These are phyloP conservation scores for Setaria italica DNA, from an alignment of 202 grass and related monocot genomes.

Conservation along the genomic window DNA sequence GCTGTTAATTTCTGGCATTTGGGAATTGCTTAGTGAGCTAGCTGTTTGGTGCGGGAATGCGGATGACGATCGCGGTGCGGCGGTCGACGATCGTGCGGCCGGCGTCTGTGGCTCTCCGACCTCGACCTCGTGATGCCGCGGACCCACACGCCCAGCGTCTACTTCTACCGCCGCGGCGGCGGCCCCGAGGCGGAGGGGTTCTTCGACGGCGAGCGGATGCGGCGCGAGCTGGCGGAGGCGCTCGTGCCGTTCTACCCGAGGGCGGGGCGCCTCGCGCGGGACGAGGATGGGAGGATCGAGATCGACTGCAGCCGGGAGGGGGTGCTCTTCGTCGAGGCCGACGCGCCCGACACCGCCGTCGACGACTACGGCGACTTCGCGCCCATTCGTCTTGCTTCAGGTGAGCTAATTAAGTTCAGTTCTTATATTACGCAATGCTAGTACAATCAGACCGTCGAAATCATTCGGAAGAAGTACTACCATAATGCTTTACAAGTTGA, in stretches of 20 bases:
- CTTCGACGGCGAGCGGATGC: constrained; percentile 62
- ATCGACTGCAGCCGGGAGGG: constrained; percentile 76
- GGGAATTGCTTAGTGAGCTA: neutral
- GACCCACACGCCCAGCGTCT: constrained; percentile 78
- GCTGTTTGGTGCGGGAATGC: constrained; percentile 6
- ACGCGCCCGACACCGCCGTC: constrained; percentile 48
- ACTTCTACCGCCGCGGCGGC: constrained; percentile 62
- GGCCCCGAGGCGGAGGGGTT: constrained; percentile 26
- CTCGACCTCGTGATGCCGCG: constrained; percentile 68
- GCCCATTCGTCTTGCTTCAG: neutral
- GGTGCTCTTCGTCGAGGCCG: constrained; percentile 84
- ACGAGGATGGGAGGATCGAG: constrained; percentile 76
- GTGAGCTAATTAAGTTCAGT: too few species aligned
- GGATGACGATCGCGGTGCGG: constrained; percentile 53
- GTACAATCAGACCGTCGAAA: too few species aligned
- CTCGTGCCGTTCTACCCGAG: constrained; percentile 87
- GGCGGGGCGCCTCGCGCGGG: constrained; percentile 64
- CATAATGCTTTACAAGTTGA: too few species aligned
- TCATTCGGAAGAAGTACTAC: too few species aligned
- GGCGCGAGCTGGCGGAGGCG: constrained; percentile 55
- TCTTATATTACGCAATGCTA: too few species aligned
- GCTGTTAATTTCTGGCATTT: neutral
- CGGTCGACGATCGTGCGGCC: constrained; percentile 69
- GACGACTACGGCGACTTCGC: constrained; percentile 82
- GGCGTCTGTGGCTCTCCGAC: constrained; percentile 77